Evolutionary conservation across 768 basidiomycete genomes (phyloP).

Genomic region (Lentinula edodes): DNA sequence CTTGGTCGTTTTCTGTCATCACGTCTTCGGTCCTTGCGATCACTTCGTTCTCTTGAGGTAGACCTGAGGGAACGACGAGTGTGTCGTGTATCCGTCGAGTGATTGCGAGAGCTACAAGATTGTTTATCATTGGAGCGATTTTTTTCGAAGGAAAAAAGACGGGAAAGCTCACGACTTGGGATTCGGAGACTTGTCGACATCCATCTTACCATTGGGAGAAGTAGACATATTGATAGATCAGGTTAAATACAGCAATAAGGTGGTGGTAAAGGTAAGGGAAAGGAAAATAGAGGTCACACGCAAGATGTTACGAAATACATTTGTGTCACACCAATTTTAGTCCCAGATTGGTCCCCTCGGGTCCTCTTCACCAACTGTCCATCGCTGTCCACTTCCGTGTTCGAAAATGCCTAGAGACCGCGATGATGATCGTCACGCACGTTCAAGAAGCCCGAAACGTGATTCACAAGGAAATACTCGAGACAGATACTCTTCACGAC

Average conservation of each 20-base stretch:
- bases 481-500: neutral
- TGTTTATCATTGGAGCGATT: constrained; percentile 3
- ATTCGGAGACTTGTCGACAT: constrained; percentile 55
- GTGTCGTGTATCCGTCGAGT: constrained; percentile 71
- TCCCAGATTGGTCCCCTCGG: too few relatives aligned
- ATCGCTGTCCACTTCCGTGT: neutral
- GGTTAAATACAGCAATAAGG: neutral
- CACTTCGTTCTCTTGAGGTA: constrained; percentile 52
- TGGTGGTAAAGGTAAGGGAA: neutral
- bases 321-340: neutral
- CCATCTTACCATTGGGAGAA: constrained; percentile 53
- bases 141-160: neutral
- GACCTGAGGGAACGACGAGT: constrained; percentile 73
- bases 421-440: neutral
- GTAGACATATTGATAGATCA: constrained; percentile 12
- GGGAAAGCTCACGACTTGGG: constrained; percentile 50
- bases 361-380: neutral
- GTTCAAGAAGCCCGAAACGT: constrained; percentile 1
- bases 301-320: neutral
- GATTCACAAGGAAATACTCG: neutral
- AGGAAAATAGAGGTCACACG: neutral
- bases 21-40: constrained; percentile 50
- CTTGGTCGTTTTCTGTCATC: constrained; percentile 57
- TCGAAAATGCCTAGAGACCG: neutral
- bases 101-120: constrained; percentile 54